Evolutionary conservation across 352 stramenopile species (phyloP).

Genomic region (Phytopythium oedochilum): DNA sequence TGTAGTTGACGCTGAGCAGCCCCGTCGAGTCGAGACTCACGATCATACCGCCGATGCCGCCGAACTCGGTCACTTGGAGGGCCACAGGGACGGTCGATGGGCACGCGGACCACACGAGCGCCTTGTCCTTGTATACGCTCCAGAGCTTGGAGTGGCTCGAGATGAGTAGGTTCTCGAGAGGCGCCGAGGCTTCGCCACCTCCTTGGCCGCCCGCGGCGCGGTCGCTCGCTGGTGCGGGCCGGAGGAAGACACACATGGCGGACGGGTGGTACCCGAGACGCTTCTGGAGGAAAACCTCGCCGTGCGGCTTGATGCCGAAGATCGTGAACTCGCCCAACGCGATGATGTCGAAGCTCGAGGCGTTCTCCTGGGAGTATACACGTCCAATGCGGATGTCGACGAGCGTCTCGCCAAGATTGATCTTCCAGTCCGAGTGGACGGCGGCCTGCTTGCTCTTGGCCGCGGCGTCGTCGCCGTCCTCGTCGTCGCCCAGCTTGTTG

Average conservation of each 20-base stretch:
- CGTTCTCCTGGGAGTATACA: constrained; percentile 39
- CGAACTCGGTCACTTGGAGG: constrained; percentile 63
- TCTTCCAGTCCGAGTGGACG: constrained; percentile 63
- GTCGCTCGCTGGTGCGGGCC: constrained; percentile 14
- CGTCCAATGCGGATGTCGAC: constrained; percentile 55
- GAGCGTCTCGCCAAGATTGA: constrained; percentile 59
- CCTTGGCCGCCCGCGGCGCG: not conserved
- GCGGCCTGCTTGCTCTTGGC: constrained; percentile 16
- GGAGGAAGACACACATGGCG: constrained; percentile 50
- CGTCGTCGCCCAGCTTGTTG: constrained; percentile 32
- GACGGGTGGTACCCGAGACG: constrained; percentile 68
- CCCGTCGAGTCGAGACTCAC: constrained; percentile 76
- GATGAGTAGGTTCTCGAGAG: constrained; percentile 75
- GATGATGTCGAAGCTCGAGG: constrained; percentile 74
- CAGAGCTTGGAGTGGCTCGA: constrained; percentile 71
- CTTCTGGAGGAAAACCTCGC: constrained; percentile 78
- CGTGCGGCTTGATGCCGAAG: constrained; percentile 71
- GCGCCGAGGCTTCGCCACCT: not conserved
- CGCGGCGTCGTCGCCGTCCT: constrained; percentile 16
- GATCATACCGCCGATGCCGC: constrained; percentile 73
- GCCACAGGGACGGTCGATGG: constrained; percentile 51
- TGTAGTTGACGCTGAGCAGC: constrained; percentile 77
- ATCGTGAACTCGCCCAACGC: constrained; percentile 80
- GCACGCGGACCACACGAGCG: constrained; percentile 78
- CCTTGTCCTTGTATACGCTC: constrained; percentile 73